Base-by-base conservation (phyloP, 163 green algal species). In the Chlamydomonas reinhardtii region DNA sequence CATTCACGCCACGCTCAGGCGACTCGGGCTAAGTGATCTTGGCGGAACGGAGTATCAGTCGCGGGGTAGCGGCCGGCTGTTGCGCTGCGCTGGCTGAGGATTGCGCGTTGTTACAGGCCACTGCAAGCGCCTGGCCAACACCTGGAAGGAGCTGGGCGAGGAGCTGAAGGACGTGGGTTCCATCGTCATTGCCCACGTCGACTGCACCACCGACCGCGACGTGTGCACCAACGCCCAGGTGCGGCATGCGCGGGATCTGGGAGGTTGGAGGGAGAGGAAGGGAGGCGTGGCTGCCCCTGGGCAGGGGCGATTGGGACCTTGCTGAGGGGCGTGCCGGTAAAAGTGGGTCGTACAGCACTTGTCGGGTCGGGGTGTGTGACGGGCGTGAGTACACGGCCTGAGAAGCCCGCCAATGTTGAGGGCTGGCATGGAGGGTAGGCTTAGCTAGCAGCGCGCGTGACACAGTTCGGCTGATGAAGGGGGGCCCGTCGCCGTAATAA, bases 121-220 rank as follows among this genome's bases (percentile, higher is more conserved):
- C 89, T 97, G 95, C 92, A 97, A 97, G 93, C 91, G 90, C 20
- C 87, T 98, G 61, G 95, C 92, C 2, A 87, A 88, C 43, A 93
- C 92, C 25, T 98, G 95, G 95, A 90, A 91, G 68, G 87, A 96
- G 81, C 90, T 98, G 32, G 93, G 75, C 4, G 80, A 88, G 3
- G 78, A 73, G 0, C 92, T 91, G 65, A 94, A 95, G 76, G 83
- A 61, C 62, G 78, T 84, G 29, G 4, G 77, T 27, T 65, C 89
- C 16, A 82, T 96, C 15, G 52, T 52, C 8, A 95, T 97, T 31
- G 94, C 91, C 6, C 90, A 91, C 54, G 92, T 98, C 4, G 95
- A 98, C 87, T 98, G 95, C 93, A 98, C 95, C 25, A 76, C 87
- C 14, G 73, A 95, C 81, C 90, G 93, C 48, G 90, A 94, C 2